Percentiles rank a stretch among this genome's conserved stretches.
Evolutionary conservation across 345 rosid genomes (phyloP).

Genomic region (Eucalyptus leucophloia): DNA sequence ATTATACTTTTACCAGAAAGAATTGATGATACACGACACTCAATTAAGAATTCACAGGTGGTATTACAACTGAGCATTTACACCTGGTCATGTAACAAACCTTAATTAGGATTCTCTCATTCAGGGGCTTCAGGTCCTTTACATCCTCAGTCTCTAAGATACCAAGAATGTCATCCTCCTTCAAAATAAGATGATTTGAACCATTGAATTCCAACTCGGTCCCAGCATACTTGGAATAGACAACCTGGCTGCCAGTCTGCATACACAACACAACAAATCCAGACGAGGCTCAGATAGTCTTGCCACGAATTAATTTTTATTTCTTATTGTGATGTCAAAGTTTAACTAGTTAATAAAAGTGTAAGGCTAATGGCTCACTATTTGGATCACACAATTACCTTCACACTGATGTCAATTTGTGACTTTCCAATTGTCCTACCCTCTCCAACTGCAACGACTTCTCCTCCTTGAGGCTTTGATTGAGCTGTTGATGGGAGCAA

Average conservation of each 20-base stretch:
- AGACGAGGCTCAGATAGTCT: neutral
- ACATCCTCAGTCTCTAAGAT: conserved; percentile 85
- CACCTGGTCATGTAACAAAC: conserved; percentile 6
- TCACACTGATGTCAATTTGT: conserved; percentile 38
- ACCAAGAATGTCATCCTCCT: conserved; percentile 94
- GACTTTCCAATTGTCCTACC: conserved; percentile 61
- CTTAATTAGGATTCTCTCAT: conserved; percentile 84
- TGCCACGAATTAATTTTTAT: neutral
- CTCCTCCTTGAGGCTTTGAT: conserved; percentile 85
- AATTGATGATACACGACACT: neutral
- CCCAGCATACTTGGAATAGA: conserved; percentile 89
- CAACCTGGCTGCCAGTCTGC: conserved; percentile 68
- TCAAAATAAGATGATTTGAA: conserved; percentile 64
- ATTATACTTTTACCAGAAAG: neutral
- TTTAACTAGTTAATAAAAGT: neutral
- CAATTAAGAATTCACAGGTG: neutral
- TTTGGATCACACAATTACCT: conserved; percentile 15
- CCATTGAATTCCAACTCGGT: conserved; percentile 82
- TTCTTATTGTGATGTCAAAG: neutral
- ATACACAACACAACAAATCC: neutral
- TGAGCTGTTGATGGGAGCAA: conserved; percentile 79
- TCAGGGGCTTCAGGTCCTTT: conserved; percentile 89
- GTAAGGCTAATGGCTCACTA: neutral
- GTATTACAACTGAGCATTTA: neutral
- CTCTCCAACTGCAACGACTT: conserved; percentile 87